Conservation (phyloP, 1,284 basidiomycete species). For the Moesziomyces globuligerus region DNA sequence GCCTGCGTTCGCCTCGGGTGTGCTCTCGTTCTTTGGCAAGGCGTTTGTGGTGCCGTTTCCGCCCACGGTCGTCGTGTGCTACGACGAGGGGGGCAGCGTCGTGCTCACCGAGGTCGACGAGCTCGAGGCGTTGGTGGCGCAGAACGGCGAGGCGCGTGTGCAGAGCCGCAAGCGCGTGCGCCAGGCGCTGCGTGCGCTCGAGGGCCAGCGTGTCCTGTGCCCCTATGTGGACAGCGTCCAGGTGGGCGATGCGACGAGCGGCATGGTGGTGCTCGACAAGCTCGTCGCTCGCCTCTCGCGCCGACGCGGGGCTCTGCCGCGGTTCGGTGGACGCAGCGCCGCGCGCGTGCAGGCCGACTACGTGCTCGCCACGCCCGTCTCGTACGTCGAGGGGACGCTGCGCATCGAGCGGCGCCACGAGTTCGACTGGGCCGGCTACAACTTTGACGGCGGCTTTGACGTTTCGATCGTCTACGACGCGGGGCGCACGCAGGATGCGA, state of each 20-base stretch:
- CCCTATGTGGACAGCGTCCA: constrained; percentile 75
- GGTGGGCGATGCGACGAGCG: constrained; percentile 55
- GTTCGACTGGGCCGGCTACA: constrained; percentile 74
- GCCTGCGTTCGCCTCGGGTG: constrained; percentile 50
- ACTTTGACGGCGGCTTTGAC: constrained; percentile 72
- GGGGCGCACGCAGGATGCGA: constrained; percentile 55
- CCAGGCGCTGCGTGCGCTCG: constrained; percentile 76
- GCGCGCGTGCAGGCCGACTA: constrained; percentile 70
- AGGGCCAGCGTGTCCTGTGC: constrained; percentile 75
- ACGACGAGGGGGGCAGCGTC: constrained; percentile 72
- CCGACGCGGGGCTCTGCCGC: constrained; percentile 13
- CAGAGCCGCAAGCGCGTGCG: constrained; percentile 74
- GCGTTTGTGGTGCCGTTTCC: constrained; percentile 82
- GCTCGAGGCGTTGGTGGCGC: constrained; percentile 74
- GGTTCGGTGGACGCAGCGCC: constrained; percentile 30
- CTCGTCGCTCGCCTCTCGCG: constrained; percentile 26
- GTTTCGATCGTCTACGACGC: constrained; percentile 74
- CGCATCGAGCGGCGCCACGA: constrained; percentile 74
- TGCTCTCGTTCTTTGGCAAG: constrained; percentile 69
- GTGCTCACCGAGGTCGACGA: constrained; percentile 72
- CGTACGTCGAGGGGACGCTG: constrained; percentile 72
- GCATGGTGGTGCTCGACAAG: constrained; percentile 24
- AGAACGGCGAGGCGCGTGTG: constrained; percentile 74
- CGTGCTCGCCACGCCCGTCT: constrained; percentile 68
- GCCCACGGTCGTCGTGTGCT: constrained; percentile 75